Evolutionary conservation across 2,329 filamentous ascomycete species (phyloP).

Genomic region (Clonostachys sp.): DNA sequence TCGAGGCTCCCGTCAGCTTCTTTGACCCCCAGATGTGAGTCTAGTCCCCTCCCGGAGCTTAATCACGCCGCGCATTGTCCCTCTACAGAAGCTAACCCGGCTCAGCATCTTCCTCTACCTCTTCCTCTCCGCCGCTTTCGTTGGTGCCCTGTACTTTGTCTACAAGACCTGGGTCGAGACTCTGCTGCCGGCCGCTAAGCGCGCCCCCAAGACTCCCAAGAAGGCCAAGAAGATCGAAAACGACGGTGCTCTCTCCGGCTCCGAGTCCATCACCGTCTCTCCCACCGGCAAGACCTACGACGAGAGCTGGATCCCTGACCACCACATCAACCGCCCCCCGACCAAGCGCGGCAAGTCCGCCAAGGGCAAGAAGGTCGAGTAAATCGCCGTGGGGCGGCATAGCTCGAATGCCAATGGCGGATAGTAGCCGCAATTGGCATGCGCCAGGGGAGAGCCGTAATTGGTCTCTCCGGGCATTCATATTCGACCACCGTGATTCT

Average conservation of each 20-base stretch:
- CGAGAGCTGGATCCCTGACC: conserved; percentile 87
- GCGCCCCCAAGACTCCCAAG: conserved; percentile 50
- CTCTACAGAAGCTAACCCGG: conserved; percentile 24
- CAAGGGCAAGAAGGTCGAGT: conserved; percentile 28
- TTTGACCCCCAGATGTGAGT: conserved; percentile 93
- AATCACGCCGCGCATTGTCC: neutral
- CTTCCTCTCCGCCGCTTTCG: conserved; percentile 75
- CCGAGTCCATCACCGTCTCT: conserved; percentile 62
- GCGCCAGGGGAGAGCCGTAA: too few species aligned
- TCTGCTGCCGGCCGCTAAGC: conserved; percentile 88
- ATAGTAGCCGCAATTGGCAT: too few species aligned
- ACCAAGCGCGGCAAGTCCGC: conserved; percentile 62
- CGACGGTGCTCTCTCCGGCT: conserved; percentile 57
- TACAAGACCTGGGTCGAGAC: conserved; percentile 98
- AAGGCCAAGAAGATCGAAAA: conserved; percentile 65
- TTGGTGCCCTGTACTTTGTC: conserved; percentile 85
- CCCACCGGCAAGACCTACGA: conserved; percentile 62
- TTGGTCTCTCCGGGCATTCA: too few species aligned
- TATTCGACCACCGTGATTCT: too few species aligned
- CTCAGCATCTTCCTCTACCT: conserved; percentile 93
- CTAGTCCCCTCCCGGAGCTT: neutral
- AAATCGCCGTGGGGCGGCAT: neutral
- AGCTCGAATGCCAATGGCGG: too few species aligned
- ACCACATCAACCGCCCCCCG: conserved; percentile 83
- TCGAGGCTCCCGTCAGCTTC: conserved; percentile 86